A percentile compares a stretch with the other conserved stretches of the same genome.
These are phyloP conservation scores for Tolypocladium amazonense DNA, from an alignment of 2,329 filamentous ascomycete species.

Conservation along the genomic window DNA sequence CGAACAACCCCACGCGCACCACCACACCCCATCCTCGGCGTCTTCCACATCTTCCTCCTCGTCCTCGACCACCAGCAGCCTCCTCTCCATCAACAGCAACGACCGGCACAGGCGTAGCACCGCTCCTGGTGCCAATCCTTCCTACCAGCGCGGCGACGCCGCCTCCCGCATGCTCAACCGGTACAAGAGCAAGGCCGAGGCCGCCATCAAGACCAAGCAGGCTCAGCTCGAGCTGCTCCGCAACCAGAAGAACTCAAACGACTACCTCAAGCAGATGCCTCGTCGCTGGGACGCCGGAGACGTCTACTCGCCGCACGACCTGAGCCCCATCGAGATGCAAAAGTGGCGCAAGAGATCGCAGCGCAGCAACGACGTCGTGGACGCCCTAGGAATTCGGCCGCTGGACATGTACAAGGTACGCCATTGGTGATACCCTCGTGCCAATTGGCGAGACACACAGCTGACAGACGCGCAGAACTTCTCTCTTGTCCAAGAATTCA, in stretches of 20 bases:
- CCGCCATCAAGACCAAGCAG: conserved; percentile 16
- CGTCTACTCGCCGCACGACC: conserved; percentile 82
- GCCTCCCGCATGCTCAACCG: conserved; percentile 17
- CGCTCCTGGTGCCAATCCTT: background rate
- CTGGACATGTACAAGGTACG: conserved; percentile 76
- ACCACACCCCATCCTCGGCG: background rate
- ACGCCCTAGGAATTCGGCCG: conserved; percentile 70
- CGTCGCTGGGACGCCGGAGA: conserved; percentile 70
- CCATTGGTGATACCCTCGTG: background rate
- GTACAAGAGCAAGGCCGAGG: conserved; percentile 11
- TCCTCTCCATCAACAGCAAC: conserved; percentile 11
- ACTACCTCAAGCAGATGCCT: conserved; percentile 52
- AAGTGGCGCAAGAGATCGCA: conserved; percentile 62
- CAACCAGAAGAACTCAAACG: conserved; percentile 30
- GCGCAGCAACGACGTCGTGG: conserved; percentile 61
- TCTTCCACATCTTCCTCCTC: conserved; percentile 1
- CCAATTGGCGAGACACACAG: background rate
- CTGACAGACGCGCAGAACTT: conserved; percentile 58
- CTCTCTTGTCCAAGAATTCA: conserved; percentile 79
- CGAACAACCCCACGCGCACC: conserved; percentile 4
- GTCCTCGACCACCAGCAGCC: conserved; percentile 11
- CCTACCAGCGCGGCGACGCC: conserved; percentile 12
- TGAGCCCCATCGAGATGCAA: conserved; percentile 64
- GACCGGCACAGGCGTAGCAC: conserved; percentile 7
- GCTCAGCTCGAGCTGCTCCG: conserved; percentile 25